Evolutionary conservation across 2,329 filamentous ascomycete genomes (phyloP), one percentile per base, ranked within the genome.

Genomic region (Neocucurbitaria cava): DNA sequence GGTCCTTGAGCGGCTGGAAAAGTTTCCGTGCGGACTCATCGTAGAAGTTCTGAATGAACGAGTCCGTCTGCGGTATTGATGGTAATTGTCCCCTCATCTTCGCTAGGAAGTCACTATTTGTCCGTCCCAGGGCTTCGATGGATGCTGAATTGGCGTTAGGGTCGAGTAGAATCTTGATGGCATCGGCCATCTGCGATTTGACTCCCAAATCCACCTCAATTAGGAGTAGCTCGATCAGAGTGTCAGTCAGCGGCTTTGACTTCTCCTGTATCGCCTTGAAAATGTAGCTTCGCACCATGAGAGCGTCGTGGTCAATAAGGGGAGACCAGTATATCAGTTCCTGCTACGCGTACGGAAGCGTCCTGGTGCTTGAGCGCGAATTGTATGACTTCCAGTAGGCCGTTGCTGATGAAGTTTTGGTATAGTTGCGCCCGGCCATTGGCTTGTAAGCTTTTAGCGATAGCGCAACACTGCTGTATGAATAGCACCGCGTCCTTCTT

Each of bases 401-500:
- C 95, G 68, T 96, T 89, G 44, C 85, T 85, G 60, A 98, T 88
- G 73, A 98, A 96, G 73, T 96, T 96, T 70, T 89, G 89, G 77
- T 96, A 97, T 15, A 99, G 81, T 20, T 87, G 88, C 58, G 91
- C 89, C 56, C 95, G 86, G 7, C 87, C 88, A 23, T 89, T 89
- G 2, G 90, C 89, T 72, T 98, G 95, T 17, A 99, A 83, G 69
- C 92, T 97, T 79, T 99, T 99, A 1, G 92, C 92, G 66, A 98
- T 95, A 3, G 88, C 86, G 64, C 92, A 96, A 77, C 94, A 98
- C 75, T 98, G 93, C 75, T 98, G 93, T 55, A 99, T 95, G 75
- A 99, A 98, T 33, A 96, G 83, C 10, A 99, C 94, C 0, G 92
- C 95, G 66, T 98, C 91, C 76, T 96, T 96, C 77, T 95, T 96